phyloP scores from a whole-genome alignment of 2,329 filamentous ascomycete genomes.

The Fusarium aywerte region DNA sequence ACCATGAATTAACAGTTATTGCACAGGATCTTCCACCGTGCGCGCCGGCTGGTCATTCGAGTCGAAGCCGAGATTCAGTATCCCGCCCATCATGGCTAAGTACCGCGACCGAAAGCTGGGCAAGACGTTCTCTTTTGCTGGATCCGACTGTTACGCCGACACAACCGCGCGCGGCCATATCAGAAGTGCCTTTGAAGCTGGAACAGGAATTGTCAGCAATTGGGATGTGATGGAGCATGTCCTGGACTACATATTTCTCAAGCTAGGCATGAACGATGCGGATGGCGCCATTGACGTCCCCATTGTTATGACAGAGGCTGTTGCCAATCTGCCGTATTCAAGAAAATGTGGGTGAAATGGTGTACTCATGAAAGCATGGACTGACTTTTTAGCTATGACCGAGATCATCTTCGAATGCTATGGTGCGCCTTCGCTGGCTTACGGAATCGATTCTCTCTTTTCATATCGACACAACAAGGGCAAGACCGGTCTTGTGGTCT shows the following conservation, averaged over 20 bases:
- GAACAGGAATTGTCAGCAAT: conserved; percentile 91
- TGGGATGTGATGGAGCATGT: conserved; percentile 98
- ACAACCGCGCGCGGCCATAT: conserved; percentile 92
- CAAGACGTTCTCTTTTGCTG: conserved; percentile 91
- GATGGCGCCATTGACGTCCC: conserved; percentile 83
- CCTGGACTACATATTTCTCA: conserved; percentile 93
- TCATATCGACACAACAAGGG: conserved; percentile 94
- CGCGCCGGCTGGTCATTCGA: conserved; percentile 98
- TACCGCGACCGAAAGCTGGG: conserved; percentile 95
- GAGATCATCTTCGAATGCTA: conserved; percentile 98
- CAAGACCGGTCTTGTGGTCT: conserved; percentile 86
- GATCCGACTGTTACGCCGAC: conserved; percentile 92
- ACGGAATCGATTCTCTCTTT: conserved; percentile 96
- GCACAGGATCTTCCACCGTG: conserved; percentile 81
- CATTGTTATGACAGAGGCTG: conserved; percentile 93
- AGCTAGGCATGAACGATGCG: conserved; percentile 83
- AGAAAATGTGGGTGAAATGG: conserved; percentile 74
- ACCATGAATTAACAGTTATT: conserved; percentile 33
- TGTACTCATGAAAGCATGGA: not conserved
- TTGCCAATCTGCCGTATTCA: conserved; percentile 90
- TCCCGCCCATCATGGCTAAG: conserved; percentile 92
- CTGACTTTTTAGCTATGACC: conserved; percentile 78
- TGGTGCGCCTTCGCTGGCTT: conserved; percentile 86
- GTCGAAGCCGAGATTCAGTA: conserved; percentile 77
- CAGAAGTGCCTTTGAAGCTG: conserved; percentile 89